Percentiles rank a stretch among this genome's conserved stretches.
These are phyloP conservation scores for Aurifilum marmelostoma DNA, from an alignment of 2,329 filamentous ascomycete genomes.

Conservation along the genomic window DNA sequence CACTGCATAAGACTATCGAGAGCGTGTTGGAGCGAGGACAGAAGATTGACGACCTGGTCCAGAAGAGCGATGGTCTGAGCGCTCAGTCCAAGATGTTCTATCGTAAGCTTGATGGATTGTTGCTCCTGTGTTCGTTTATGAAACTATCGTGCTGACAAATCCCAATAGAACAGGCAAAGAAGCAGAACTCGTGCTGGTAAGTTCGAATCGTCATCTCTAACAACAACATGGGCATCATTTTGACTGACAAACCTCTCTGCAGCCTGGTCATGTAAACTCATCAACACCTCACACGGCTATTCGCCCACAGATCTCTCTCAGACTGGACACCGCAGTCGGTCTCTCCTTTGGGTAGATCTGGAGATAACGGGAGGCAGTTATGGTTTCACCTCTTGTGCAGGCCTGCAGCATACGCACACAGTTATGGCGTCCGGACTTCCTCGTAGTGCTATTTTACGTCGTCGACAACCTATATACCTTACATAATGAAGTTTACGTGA, in stretches of 20 bases:
- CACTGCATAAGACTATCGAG: constrained; percentile 96
- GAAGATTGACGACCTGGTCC: constrained; percentile 93
- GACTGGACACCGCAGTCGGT: neutral
- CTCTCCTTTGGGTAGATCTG: constrained; percentile 8
- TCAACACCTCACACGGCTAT: neutral
- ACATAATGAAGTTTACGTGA: constrained; percentile 5
- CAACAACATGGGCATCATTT: neutral
- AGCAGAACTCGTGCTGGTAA: constrained; percentile 75
- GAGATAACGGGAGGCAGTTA: neutral
- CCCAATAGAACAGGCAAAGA: constrained; percentile 67
- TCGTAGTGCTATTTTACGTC: constrained; percentile 3
- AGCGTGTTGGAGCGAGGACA: constrained; percentile 85
- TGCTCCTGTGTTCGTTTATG: neutral
- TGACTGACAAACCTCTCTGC: neutral
- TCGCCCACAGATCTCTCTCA: neutral
- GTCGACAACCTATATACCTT: constrained; percentile 22
- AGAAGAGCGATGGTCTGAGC: constrained; percentile 90
- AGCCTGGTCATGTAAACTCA: constrained; percentile 27
- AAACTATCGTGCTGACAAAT: constrained; percentile 1
- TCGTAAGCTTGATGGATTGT: constrained; percentile 57
- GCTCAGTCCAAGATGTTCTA: constrained; percentile 98
- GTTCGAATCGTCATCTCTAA: neutral
- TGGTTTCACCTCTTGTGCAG: neutral
- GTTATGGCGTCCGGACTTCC: constrained; percentile 16
- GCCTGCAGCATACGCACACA: neutral